These are phyloP conservation scores for Auriscalpium orientale DNA, from an alignment of 768 basidiomycete species.

Conservation along the genomic window DNA sequence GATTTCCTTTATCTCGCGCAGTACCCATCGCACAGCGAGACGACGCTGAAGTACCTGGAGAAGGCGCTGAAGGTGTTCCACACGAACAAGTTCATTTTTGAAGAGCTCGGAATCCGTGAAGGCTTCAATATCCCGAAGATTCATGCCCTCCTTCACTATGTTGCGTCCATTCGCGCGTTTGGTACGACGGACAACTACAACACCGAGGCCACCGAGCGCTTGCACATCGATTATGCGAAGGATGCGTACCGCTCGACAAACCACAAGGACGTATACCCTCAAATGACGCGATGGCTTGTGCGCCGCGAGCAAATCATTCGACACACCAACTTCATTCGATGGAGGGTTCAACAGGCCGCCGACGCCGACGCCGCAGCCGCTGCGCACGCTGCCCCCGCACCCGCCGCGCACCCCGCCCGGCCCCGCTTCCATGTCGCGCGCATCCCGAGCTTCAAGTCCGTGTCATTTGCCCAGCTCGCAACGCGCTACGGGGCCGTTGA, in stretches of 20 bases:
- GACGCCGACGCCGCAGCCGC: no score
- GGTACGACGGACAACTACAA: constrained; percentile 29
- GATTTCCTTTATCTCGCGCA: constrained; percentile 23
- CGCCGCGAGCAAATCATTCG: not conserved
- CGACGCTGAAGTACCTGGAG: constrained; percentile 9
- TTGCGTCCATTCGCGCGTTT: constrained; percentile 48
- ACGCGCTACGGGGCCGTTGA: not conserved
- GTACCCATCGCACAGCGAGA: constrained; percentile 11
- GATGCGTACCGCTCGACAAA: constrained; percentile 1
- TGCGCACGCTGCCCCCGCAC: no score
- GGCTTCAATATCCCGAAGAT: constrained; percentile 21
- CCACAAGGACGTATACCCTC: not conserved
- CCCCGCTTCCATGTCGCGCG: not conserved
- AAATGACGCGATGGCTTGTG: not conserved
- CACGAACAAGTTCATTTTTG: constrained; percentile 16
- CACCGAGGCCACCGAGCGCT: constrained; percentile 8
- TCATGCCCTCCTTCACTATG: constrained; percentile 16
- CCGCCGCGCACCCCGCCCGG: no score
- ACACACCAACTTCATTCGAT: not conserved
- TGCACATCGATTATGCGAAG: constrained; percentile 6
- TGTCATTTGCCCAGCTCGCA: not conserved
- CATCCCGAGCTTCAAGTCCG: not conserved
- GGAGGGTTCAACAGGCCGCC: no score
- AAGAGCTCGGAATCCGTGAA: constrained; percentile 13
- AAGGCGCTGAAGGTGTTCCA: constrained; percentile 15